These are phyloP conservation scores for Pycnococcus provasolii DNA, from an alignment of 139 green algal genomes.

Conservation along the genomic window DNA sequence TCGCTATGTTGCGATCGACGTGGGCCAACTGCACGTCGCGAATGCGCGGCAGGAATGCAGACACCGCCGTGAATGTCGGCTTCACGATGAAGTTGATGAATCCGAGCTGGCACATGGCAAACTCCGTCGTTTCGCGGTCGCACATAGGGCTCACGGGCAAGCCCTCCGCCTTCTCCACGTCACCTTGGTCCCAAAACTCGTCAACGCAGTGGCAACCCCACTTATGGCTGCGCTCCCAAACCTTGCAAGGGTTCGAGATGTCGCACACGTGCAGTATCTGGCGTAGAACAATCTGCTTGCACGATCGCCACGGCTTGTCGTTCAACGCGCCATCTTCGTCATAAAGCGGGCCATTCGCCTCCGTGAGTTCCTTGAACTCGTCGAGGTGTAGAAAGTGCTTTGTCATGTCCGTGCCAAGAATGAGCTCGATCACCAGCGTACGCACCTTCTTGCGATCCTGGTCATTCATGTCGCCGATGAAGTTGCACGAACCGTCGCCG, in stretches of 20 bases:
- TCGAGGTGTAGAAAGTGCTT: conserved; percentile 47
- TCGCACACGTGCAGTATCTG: conserved; percentile 52
- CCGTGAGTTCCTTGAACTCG: no score
- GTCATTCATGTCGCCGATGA: conserved; percentile 30
- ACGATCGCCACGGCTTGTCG: conserved; percentile 14
- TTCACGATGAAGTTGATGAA: conserved; percentile 62
- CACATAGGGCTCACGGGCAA: conserved; percentile 49
- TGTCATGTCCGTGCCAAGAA: conserved; percentile 60
- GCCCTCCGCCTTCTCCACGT: conserved; percentile 38
- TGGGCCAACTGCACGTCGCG: no score
- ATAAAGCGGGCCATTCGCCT: not conserved
- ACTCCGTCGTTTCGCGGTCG: conserved; percentile 37
- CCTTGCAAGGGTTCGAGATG: conserved; percentile 51
- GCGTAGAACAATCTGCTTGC: conserved; percentile 40
- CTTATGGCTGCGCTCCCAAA: conserved; percentile 33
- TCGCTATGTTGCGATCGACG: no score
- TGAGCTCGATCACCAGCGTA: conserved; percentile 39
- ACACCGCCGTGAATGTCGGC: conserved; percentile 41
- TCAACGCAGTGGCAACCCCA: conserved; percentile 45
- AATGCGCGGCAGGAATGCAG: no score
- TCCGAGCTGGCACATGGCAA: conserved; percentile 42
- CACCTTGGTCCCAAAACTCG: conserved; percentile 56
- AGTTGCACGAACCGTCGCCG: not conserved
- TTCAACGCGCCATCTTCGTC: not conserved
- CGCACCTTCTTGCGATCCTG: conserved; percentile 36